phyloP scores from a whole-genome alignment of 306 rosid species.

The Astragalus glycyphyllos region DNA sequence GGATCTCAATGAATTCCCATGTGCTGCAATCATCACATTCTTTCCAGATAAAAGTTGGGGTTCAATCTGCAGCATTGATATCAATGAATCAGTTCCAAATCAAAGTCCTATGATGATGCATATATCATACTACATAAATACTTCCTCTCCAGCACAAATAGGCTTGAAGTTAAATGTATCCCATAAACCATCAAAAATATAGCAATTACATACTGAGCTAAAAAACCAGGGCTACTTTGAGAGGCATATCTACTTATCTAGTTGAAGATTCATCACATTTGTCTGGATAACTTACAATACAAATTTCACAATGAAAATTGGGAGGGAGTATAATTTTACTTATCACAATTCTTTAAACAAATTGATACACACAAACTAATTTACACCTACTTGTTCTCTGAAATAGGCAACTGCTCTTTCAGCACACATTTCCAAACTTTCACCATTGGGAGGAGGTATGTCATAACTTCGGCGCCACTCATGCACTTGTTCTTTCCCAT shows the following conservation, averaged over 20 bases:
- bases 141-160: slow-evolving; percentile 11
- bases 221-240: neutral
- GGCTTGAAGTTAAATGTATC: neutral
- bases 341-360: neutral
- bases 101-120: slow-evolving; percentile 28
- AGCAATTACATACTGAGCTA: neutral
- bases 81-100: slow-evolving; percentile 43
- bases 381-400: slow-evolving; percentile 69
- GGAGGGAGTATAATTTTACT: neutral
- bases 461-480: slow-evolving; percentile 99
- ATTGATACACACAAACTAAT: neutral
- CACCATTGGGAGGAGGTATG: slow-evolving; percentile 95
- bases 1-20: slow-evolving; percentile 97
- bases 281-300: slow-evolving; percentile 17
- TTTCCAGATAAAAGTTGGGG: slow-evolving; percentile 91
- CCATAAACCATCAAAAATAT: slow-evolving; percentile 33
- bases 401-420: slow-evolving; percentile 98
- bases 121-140: slow-evolving; percentile 19
- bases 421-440: slow-evolving; percentile 99
- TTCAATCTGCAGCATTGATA: slow-evolving; percentile 69
- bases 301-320: neutral
- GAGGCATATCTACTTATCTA: slow-evolving; percentile 1
- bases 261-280: slow-evolving; percentile 5
- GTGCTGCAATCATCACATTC: slow-evolving; percentile 97
- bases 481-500: slow-evolving; percentile 96